Base-by-base conservation (phyloP, 192 early-diverging fungal species). In the Jimgerdemannia flammicorona region DNA sequence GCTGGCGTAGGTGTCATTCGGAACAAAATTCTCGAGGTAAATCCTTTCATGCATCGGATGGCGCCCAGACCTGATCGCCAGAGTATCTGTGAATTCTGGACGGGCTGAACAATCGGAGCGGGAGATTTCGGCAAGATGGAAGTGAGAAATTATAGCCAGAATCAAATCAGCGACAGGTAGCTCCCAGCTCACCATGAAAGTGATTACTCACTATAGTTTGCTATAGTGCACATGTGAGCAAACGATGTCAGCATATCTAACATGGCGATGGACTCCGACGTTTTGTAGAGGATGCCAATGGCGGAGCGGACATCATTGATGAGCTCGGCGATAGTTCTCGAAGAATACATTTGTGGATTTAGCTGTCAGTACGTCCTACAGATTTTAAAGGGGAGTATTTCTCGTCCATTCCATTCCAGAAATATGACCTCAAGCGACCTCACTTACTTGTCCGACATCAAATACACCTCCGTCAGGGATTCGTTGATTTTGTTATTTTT, bases 401-500 rank as follows among this genome's bases (percentile, higher is more conserved):
- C 29, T 76, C 3, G 41, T 3, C 20, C 54, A 63, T 70, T 64
- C 20, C 10, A 67, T 65, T 59, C 9, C 43, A 70, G 72, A 72
- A 17, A 14, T 66, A 70, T 41, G n/a, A 69, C 29, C 29, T 29
- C 29, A 29, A 29, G 29, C 4, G 0, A 40, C 8, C 18, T 20
- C 39, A 72, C 83, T 42, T 88, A 92, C 89, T 87, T 91, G 76
- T 94, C 93, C 0, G 91, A 92, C 84, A 94, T 90, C 65, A 94
- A 66, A 75, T 90, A 95, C 14, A 96, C 91, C 73, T 98, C 96
- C 20, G 87, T 85, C 64, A 96, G 79, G 0, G 94, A 94, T 40
- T 96, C 93, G 14, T 91, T 81, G 7, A 98, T 90, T 11, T 93
- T 88, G 19, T 89, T 90, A 76, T 98, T 98, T 70, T 88, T 88